phyloP scores from a whole-genome alignment of 805 yeast species.

The Isabelozyma rhagii region DNA sequence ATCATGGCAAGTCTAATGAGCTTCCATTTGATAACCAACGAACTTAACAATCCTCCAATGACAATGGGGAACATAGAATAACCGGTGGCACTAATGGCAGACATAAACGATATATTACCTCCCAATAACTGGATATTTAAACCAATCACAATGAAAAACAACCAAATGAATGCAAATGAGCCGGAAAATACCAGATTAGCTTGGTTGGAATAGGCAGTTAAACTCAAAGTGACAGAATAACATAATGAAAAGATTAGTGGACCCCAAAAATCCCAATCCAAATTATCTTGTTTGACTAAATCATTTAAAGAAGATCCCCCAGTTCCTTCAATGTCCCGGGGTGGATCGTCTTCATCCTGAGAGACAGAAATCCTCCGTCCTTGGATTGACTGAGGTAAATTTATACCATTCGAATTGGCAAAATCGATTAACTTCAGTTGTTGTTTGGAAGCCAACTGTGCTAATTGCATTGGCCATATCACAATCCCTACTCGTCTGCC shows the following conservation, averaged over 20 bases:
- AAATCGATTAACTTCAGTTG: constrained; percentile 30
- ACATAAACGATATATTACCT: constrained; percentile 61
- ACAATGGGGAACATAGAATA: constrained; percentile 68
- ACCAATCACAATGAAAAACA: constrained; percentile 58
- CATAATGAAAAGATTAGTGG: constrained; percentile 61
- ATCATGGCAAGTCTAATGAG: constrained; percentile 48
- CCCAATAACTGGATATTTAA: constrained; percentile 63
- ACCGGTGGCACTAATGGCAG: constrained; percentile 68
- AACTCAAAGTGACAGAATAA: constrained; percentile 52
- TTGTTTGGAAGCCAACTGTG: constrained; percentile 32
- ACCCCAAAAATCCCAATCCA: constrained; percentile 72
- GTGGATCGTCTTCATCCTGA: constrained; percentile 20
- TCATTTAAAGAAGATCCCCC: constrained; percentile 20
- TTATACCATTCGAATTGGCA: constrained; percentile 34
- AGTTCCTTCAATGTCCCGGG: constrained; percentile 12
- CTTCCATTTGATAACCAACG: constrained; percentile 44
- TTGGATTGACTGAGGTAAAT: constrained; percentile 30
- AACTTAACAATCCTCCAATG: constrained; percentile 47
- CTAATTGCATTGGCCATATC: constrained; percentile 44
- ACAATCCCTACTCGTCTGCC: constrained; percentile 35
- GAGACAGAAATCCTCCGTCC: constrained; percentile 26
- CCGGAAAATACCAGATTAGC: constrained; percentile 59
- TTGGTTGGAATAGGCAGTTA: constrained; percentile 41
- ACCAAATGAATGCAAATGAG: constrained; percentile 61
- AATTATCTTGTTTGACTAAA: constrained; percentile 13